phyloP scores from a whole-genome alignment of 441 rosid species.

The Jatropha multifida region DNA sequence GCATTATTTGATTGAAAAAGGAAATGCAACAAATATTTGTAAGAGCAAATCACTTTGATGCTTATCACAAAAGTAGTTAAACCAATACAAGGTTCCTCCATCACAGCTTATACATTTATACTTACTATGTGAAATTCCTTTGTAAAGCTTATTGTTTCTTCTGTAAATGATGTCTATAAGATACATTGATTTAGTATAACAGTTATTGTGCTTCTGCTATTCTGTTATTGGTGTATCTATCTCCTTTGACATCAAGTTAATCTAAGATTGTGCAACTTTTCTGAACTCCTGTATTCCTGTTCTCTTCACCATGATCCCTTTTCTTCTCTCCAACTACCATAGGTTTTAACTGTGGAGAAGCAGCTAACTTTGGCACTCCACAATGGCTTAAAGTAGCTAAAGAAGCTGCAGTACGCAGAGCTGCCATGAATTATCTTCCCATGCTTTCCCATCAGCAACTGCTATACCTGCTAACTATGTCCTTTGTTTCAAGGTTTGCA shows the following conservation, averaged over 20 bases:
- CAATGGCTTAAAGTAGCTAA: constrained; percentile 97
- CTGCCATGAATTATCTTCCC: constrained; percentile 99
- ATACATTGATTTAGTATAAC: background rate
- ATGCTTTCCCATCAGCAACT: constrained; percentile 99
- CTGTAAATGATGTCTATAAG: background rate
- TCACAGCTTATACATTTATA: background rate
- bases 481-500: constrained; percentile 87
- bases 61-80: background rate
- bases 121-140: background rate
- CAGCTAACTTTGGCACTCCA: constrained; percentile 99
- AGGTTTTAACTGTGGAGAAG: constrained; percentile 99
- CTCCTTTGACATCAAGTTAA: background rate
- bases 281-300: background rate
- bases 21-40: background rate
- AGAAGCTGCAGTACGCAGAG: constrained; percentile 99
- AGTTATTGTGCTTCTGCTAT: background rate
- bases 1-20: background rate
- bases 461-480: constrained; percentile 95
- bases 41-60: background rate
- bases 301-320: constrained; percentile 15
- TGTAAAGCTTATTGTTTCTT: background rate
- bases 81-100: background rate
- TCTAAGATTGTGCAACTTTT: background rate
- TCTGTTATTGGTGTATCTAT: background rate
- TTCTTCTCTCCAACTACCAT: constrained; percentile 14